A percentile compares a stretch with the other conserved stretches of the same genome.
These are phyloP conservation scores for Crithidia bombi DNA, from an alignment of 208 protist genomes.

Conservation along the genomic window DNA sequence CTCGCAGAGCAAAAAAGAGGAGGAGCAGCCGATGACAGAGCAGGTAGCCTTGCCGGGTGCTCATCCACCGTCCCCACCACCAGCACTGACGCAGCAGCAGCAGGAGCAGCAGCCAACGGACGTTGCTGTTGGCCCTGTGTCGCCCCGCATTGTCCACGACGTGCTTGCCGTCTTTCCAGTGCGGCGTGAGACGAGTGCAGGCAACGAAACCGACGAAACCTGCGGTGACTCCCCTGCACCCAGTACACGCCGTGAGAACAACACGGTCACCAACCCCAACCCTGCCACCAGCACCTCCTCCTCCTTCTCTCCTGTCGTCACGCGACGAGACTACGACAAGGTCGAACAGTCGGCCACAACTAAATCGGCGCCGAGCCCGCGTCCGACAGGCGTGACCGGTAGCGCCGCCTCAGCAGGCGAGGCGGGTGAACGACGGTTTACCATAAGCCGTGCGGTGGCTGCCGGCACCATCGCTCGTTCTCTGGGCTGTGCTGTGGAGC, in stretches of 20 bases:
- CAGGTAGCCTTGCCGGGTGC: background rate
- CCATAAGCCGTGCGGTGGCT: background rate
- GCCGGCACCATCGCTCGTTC: constrained; percentile 7
- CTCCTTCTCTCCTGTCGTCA: background rate
- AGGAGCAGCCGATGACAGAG: background rate
- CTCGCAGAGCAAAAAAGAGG: background rate
- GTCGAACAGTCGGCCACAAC: background rate
- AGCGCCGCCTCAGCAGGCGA: background rate
- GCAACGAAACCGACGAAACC: background rate
- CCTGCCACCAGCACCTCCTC: background rate
- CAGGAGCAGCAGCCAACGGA: background rate
- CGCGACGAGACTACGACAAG: background rate
- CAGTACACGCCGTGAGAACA: background rate
- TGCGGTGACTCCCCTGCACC: background rate
- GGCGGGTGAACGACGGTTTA: background rate
- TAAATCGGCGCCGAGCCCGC: constrained; percentile 4
- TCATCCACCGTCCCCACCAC: background rate
- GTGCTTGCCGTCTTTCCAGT: background rate
- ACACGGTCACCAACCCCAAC: background rate
- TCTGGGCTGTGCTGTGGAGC: constrained; percentile 4
- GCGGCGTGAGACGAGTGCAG: background rate
- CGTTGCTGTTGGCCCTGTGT: background rate
- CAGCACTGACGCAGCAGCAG: background rate
- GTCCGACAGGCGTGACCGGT: background rate
- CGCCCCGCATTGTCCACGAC: background rate